These are phyloP conservation scores for Ustilago vetiveriae DNA, from an alignment of 1,284 basidiomycete genomes.

Conservation along the genomic window DNA sequence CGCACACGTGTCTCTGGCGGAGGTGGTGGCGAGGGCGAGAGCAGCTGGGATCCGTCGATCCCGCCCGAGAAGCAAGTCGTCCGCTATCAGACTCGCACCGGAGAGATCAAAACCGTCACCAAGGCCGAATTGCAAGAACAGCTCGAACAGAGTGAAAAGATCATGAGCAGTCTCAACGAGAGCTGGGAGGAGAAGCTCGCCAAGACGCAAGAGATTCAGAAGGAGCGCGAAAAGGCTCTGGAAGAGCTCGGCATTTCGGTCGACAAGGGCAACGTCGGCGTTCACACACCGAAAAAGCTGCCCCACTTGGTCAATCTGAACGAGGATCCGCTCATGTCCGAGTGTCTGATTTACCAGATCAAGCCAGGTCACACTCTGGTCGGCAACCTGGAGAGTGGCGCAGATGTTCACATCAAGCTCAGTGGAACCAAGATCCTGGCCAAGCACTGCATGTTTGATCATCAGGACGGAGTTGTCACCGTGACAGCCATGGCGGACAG, in stretches of 20 bases:
- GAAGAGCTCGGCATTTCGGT: slow-evolving; percentile 97
- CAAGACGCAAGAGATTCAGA: slow-evolving; percentile 92
- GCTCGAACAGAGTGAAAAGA: slow-evolving; percentile 92
- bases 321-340: slow-evolving; percentile 70
- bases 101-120: slow-evolving; percentile 91
- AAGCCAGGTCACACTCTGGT: slow-evolving; percentile 84
- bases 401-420: slow-evolving; percentile 76
- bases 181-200: slow-evolving; percentile 97
- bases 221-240: slow-evolving; percentile 92
- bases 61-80: slow-evolving; percentile 96
- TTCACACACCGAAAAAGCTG: slow-evolving; percentile 94
- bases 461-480: slow-evolving; percentile 83
- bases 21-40: slow-evolving; percentile 71
- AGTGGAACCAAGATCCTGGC: slow-evolving; percentile 90
- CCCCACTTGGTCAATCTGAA: slow-evolving; percentile 64
- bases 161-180: slow-evolving; percentile 94
- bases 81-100: slow-evolving; percentile 90
- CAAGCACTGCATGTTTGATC: slow-evolving; percentile 91
- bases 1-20: slow-evolving; percentile 55
- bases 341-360: slow-evolving; percentile 78
- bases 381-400: slow-evolving; percentile 33
- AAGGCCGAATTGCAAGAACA: slow-evolving; percentile 97
- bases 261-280: slow-evolving; percentile 90
- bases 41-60: slow-evolving; percentile 84
- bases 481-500: slow-evolving; percentile 81